phyloP scores from a whole-genome alignment of 768 basidiomycete genomes.

The Cyathus striatus region DNA sequence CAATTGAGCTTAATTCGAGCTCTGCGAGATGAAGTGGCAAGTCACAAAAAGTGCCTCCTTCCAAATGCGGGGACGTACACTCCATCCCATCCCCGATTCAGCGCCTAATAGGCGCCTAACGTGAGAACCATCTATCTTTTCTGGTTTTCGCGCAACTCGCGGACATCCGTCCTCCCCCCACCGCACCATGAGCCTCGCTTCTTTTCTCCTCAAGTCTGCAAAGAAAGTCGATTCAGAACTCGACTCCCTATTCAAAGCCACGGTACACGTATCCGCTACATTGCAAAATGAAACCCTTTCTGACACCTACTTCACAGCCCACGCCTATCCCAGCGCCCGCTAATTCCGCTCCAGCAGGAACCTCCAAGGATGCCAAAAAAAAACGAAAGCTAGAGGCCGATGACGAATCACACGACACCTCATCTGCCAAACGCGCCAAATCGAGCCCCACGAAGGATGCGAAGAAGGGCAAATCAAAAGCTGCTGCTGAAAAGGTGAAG shows the following conservation, averaged over 20 bases:
- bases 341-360: constrained; percentile 9
- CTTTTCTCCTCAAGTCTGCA: constrained; percentile 42
- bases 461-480: too few species aligned
- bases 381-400: constrained; percentile 27
- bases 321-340: constrained; percentile 12
- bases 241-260: constrained; percentile 55
- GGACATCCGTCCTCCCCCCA: too few species aligned
- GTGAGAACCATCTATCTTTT: too few species aligned
- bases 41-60: too few species aligned
- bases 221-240: constrained; percentile 51
- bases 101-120: too few species aligned
- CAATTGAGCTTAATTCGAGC: too few species aligned
- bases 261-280: constrained; percentile 29
- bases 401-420: constrained; percentile 3
- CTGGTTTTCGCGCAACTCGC: too few species aligned
- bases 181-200: constrained; percentile 47
- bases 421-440: constrained; percentile 20
- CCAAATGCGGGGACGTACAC: too few species aligned
- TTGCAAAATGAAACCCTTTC: neutral
- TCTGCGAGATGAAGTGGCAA: too few species aligned
- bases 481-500: too few species aligned
- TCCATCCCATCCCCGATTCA: too few species aligned
- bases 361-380: constrained; percentile 17
- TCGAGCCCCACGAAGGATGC: constrained; percentile 9
- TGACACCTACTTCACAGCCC: neutral